Evolutionary conservation across 768 basidiomycete genomes (phyloP).

Genomic region (Solioccasus polychromus): DNA sequence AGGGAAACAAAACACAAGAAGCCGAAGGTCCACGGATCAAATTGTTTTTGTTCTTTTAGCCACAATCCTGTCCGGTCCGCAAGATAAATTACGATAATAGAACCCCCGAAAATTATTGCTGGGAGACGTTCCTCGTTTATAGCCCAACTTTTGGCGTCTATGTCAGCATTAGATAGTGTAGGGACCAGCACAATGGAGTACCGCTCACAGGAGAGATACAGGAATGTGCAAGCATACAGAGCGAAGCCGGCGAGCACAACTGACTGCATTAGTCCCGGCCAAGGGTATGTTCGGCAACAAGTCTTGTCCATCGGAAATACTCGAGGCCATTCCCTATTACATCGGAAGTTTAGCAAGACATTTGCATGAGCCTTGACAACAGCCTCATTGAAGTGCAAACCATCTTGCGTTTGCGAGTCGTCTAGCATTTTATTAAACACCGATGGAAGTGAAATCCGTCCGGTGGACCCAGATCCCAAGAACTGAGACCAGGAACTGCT

Average conservation of each 20-base stretch:
- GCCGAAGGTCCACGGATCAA: conserved; percentile 64
- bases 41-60: conserved; percentile 88
- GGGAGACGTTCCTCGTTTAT: conserved; percentile 31
- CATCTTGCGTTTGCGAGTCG: conserved; percentile 74
- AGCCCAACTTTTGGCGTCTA: conserved; percentile 19
- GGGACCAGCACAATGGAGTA: background rate
- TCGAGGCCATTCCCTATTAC: conserved; percentile 69
- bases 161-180: conserved; percentile 13
- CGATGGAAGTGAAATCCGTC: conserved; percentile 58
- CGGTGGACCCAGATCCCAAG: conserved; percentile 15
- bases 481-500: conserved; percentile 31
- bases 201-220: conserved; percentile 36
- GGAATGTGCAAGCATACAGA: conserved; percentile 48
- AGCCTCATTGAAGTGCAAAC: conserved; percentile 72
- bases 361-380: conserved; percentile 69
- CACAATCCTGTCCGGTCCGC: conserved; percentile 87
- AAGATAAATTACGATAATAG: conserved; percentile 65
- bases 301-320: conserved; percentile 68
- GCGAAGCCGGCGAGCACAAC: conserved; percentile 47
- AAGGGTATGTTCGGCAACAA: conserved; percentile 78
- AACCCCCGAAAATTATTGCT: conserved; percentile 60
- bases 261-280: conserved; percentile 54
- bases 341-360: conserved; percentile 75
- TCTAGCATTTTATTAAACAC: conserved; percentile 83
- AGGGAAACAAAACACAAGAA: conserved; percentile 55